Evolutionary conservation across 2,329 filamentous ascomycete genomes (phyloP), one percentile per base, ranked within the genome.

Genomic region (Lachnellula subtilissima): DNA sequence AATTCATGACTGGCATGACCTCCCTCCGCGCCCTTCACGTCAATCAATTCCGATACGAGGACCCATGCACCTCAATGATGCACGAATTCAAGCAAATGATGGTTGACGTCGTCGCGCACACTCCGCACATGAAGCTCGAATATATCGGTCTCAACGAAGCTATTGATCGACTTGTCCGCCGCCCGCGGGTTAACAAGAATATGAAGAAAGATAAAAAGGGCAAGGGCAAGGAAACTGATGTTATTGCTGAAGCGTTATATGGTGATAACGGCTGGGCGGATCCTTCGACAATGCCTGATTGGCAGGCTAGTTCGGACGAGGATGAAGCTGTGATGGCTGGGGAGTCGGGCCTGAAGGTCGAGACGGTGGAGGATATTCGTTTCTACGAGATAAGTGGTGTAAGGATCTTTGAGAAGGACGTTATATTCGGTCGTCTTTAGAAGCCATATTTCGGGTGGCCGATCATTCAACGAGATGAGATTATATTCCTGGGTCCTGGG

Each of bases 391-490:
- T 78, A 5, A 69, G 60, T 60, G 80, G 74, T 0, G 74, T 84
- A 37, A 74, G 74, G 58, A 84, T 85, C 50, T 85, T 84, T 60
- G 75, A 80, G 62, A 84, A 83, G 68, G 80, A 84, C 64, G 69
- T 84, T 49, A 72, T 77, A 35, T 61, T 61, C 22, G 77, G 76
- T 2, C 68, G 72, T 22, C 62, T 80, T 28, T 79, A 45, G 11
- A 45, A 6, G 8, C 4, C 2, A 40, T 5, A 15, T 45, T 17
- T 23, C 28, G 28, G 28, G 28, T 32, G 28, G 9, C 40, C 3
- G 15, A 1, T 43, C 40, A 17, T 2, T 32, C 9, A 32, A 32
- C 28, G 28, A 32, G 28, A 32, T 32, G 28, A 32, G 17, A 8
- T 32, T 32, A 15, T 14, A 17, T 32, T 15, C n/a, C 25, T 11